Evolutionary conservation across 768 basidiomycete species (phyloP), one percentile per base, ranked within the genome.

Genomic region (Trichaptum fuscoviolaceum): DNA sequence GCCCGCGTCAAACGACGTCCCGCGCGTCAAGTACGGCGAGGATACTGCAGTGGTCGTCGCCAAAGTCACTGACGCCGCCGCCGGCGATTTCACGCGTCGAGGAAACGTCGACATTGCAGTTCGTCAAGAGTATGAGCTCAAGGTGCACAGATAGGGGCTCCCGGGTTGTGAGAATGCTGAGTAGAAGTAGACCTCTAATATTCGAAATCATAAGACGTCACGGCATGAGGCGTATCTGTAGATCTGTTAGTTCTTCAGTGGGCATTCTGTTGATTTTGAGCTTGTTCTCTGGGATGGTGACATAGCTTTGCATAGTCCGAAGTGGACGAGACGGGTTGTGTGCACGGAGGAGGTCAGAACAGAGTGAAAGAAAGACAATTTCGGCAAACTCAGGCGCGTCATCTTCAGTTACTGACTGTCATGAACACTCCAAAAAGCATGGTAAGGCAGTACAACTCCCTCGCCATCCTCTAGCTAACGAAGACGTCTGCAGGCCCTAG

Each of bases 1-100:
- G 3, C 92, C 91, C 0, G 87, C 84, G 73, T 92, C 92, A 71
- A 93, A 92, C 63, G 85, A 85, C 57, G 70, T 66, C 52, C 71
- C 70, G 8, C 42, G 42, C 42, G 42, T 12, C 10, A 12, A 60
- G 75, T 71, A 65, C 36, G 65, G 58, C 70, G 72, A 58, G 69
- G 80, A 52, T 80, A 52, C 76, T 76, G 42, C 79, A 79, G 57
- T 71, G 73, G 12, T 35, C 60, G 68, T 67, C 7, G 63, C 69
- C 26, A 61, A 70, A 62, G 35, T 67, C 62, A 30, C 67, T 34
- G 64, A 52, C 10, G 74, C 65, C 27, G 52, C 63, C 12, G 34
- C 24, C 59, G 68, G 66, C 57, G 75, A 71, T 68, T 73, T 79
- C 62, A 67, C 71, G 18, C 72, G 66, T 36, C 73, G 75, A 26